Evolutionary conservation across 805 yeast species (phyloP), one percentile per base, ranked within the genome.

Genomic region (Sungouiella blattae): DNA sequence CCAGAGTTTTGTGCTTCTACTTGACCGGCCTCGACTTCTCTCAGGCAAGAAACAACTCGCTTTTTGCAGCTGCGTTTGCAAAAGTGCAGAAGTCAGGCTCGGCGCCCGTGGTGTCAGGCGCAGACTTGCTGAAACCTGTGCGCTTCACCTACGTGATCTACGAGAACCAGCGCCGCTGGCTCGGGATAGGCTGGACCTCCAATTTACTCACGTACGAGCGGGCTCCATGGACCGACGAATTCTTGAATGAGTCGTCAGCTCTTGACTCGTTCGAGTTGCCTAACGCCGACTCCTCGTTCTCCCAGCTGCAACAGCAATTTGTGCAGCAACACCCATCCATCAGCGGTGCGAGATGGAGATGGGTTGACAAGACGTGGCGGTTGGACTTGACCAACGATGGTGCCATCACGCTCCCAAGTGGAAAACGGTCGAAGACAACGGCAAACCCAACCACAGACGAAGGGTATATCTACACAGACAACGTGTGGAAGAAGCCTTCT

Each of bases 101-200:
- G 8, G 30, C 40, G 6, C 32, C 42, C 11, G 35, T 41, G 11
- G 18, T 26, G 14, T 33, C 36, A 15, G 41, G 39, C 26, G 35
- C 37, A 11, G 49, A 44, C 28, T 21, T 33, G 28, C 27, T 40
- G 12, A 60, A 67, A 35, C 77, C 80, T 1, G 88, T 87, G 20
- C 64, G 89, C 37, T 93, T 89, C 60, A 89, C 97, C 4, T 91
- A 87, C 60, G 97, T 87, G 2, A 69, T 93, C 8, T 89, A 81
- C 59, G 98, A 91, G 58, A 91, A 91, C 58, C 98, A 91, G 65
- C 78, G 98, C 54, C 80, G 94, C 51, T 91, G 98, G 98, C 70
- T 91, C 26, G 98, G 97, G 11, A 86, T 91, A 49, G 98, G 98
- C 9, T 91, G 98, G 98, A 91, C 98, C 0, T 71, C 94, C 11